These are phyloP conservation scores for Juncus effusus DNA, from an alignment of 176 grass and related monocot genomes.

Conservation along the genomic window DNA sequence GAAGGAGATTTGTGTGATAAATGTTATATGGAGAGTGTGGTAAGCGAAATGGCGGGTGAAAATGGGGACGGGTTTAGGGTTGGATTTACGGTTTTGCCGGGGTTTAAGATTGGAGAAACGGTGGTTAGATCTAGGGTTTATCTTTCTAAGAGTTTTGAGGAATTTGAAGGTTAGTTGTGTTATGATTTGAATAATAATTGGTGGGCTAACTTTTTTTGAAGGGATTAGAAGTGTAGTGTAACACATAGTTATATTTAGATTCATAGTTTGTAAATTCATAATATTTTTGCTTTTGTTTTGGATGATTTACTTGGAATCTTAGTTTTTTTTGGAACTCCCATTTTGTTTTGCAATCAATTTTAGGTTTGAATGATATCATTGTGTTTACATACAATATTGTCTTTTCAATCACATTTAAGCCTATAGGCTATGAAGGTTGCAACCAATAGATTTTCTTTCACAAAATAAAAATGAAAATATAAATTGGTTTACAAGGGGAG, in stretches of 20 bases:
- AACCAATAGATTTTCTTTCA: background rate
- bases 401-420: background rate
- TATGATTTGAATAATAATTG: constrained; percentile 22
- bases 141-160: constrained; percentile 28
- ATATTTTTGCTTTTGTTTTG: background rate
- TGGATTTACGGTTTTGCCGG: constrained; percentile 73
- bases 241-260: constrained; percentile 13
- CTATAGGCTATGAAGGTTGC: constrained; percentile 9
- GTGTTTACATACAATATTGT: background rate
- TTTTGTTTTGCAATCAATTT: background rate
- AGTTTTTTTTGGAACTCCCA: too few species aligned
- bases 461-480: constrained; percentile 21
- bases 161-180: constrained; percentile 5
- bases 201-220: constrained; percentile 21
- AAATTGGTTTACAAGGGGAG: constrained; percentile 13
- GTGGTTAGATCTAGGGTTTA: constrained; percentile 67
- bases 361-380: background rate
- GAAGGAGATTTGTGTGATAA: constrained; percentile 34
- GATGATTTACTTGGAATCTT: background rate
- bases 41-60: constrained; percentile 25
- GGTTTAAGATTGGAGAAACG: constrained; percentile 74
- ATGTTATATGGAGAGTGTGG: constrained; percentile 69
- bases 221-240: constrained; percentile 4
- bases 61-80: constrained; percentile 38
- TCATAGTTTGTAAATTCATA: constrained; percentile 19